Evolutionary conservation across 2,329 filamentous ascomycete species (phyloP).

Genomic region (Thielaviopsis ethacetica): DNA sequence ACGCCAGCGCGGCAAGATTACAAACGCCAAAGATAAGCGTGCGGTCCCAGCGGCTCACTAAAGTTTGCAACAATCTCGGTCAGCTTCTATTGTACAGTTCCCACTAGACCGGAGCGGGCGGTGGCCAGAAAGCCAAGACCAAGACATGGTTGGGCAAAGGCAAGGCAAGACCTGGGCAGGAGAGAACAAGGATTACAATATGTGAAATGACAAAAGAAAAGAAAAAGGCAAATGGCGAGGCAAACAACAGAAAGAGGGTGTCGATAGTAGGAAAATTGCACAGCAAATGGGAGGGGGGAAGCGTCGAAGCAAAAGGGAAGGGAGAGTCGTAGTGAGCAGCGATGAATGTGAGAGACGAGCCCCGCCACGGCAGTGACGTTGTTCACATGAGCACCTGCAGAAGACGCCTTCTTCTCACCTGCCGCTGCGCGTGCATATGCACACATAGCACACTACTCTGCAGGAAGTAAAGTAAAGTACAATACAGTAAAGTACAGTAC

Average conservation of each 20-base stretch:
- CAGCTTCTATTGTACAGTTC: background rate
- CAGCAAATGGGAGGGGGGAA: background rate
- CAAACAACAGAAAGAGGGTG: background rate
- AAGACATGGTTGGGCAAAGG: background rate
- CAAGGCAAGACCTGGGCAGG: background rate
- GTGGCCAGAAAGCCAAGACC: background rate
- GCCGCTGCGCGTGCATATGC: constrained; percentile 4
- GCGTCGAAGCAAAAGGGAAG: background rate
- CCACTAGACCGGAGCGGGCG: background rate
- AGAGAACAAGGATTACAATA: background rate
- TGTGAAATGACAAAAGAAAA: background rate
- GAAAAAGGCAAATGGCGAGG: background rate
- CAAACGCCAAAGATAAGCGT: constrained; percentile 82
- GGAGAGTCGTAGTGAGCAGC: background rate
- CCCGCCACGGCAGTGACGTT: constrained; percentile 7
- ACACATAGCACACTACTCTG: background rate
- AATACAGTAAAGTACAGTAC: background rate
- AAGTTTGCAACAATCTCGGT: constrained; percentile 16
- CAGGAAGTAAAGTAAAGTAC: background rate
- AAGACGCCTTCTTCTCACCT: constrained; percentile 9
- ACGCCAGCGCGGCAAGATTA: constrained; percentile 74
- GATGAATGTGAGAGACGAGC: background rate
- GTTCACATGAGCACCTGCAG: constrained; percentile 23
- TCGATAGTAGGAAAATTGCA: background rate
- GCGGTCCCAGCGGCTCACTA: constrained; percentile 96